Evolutionary conservation across 2,329 filamentous ascomycete species (phyloP).

Genomic region (Tetracladium maxilliforme): DNA sequence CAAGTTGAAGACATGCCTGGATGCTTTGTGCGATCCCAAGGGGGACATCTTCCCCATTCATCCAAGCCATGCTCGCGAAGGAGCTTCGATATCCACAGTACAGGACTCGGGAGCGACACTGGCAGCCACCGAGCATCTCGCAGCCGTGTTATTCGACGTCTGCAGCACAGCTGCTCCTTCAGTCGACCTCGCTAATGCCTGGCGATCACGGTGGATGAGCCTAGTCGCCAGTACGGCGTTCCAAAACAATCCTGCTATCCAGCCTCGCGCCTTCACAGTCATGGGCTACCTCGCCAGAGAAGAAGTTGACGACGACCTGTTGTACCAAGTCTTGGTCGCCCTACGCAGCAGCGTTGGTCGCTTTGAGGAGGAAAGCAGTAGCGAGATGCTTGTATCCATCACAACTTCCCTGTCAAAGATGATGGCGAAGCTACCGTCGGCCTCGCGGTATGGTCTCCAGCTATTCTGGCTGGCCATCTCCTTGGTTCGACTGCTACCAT

Average conservation of each 20-base stretch:
- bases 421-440: conserved; percentile 52
- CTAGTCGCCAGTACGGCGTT: conserved; percentile 59
- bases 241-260: conserved; percentile 58
- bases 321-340: conserved; percentile 57
- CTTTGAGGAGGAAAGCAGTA: conserved; percentile 48
- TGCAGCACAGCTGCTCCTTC: conserved; percentile 49
- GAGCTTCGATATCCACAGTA: conserved; percentile 34
- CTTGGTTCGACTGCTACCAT: conserved; percentile 47
- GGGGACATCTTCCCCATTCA: conserved; percentile 37
- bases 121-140: conserved; percentile 43
- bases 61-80: conserved; percentile 30
- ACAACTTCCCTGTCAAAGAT: conserved; percentile 54
- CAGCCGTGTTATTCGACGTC: conserved; percentile 46
- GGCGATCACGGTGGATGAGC: conserved; percentile 62
- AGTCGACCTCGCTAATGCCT: conserved; percentile 49
- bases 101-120: conserved; percentile 38
- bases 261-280: conserved; percentile 53
- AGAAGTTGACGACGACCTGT: conserved; percentile 55
- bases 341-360: conserved; percentile 49
- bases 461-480: conserved; percentile 59
- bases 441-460: conserved; percentile 53
- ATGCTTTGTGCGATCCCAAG: conserved; percentile 42
- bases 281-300: conserved; percentile 60
- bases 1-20: conserved; percentile 34
- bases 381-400: conserved; percentile 55